Percentiles rank a stretch among this genome's conserved stretches.
Evolutionary conservation across 108 stramenopile species (phyloP).

Genomic region (Parietichytrium sp.): DNA sequence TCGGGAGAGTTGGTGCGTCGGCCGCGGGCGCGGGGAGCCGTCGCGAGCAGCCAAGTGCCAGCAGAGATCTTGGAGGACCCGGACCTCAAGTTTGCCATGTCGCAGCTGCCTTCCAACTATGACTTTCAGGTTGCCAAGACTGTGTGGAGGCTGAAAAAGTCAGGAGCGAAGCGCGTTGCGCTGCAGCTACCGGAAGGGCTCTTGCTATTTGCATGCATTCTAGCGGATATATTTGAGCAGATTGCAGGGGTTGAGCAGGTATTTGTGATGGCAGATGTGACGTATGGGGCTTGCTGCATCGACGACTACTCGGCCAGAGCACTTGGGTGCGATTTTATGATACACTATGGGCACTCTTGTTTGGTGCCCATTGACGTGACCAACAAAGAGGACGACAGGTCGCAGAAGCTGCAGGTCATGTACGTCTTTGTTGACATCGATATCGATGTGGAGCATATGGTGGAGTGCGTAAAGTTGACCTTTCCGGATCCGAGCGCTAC

Average conservation of each 20-base stretch:
- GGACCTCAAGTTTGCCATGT: slow-evolving; percentile 39
- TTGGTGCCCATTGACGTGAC: slow-evolving; percentile 88
- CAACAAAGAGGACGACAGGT: slow-evolving; percentile 4
- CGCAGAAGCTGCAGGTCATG: slow-evolving; percentile 65
- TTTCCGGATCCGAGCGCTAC: neutral
- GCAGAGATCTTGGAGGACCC: slow-evolving; percentile 34
- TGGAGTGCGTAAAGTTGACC: slow-evolving; percentile 67
- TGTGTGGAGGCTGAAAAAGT: slow-evolving; percentile 70
- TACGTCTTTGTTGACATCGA: slow-evolving; percentile 98
- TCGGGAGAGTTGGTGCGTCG: no score
- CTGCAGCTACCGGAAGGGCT: slow-evolving; percentile 97
- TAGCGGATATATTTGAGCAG: slow-evolving; percentile 85
- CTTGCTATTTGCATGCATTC: slow-evolving; percentile 83
- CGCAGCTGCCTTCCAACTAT: slow-evolving; percentile 61
- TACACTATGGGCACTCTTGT: slow-evolving; percentile 98
- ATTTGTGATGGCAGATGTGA: slow-evolving; percentile 90
- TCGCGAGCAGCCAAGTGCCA: slow-evolving; percentile 31
- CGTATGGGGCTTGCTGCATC: slow-evolving; percentile 98
- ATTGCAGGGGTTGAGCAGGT: slow-evolving; percentile 65
- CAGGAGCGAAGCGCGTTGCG: slow-evolving; percentile 69
- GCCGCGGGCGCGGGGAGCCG: no score
- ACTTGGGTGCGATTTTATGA: slow-evolving; percentile 79
- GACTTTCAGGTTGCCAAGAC: slow-evolving; percentile 79
- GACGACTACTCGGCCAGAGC: slow-evolving; percentile 89
- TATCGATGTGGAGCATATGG: slow-evolving; percentile 81